Conservation (phyloP, 805 yeast species). For the Tetrapisispora namnaoensis region DNA sequence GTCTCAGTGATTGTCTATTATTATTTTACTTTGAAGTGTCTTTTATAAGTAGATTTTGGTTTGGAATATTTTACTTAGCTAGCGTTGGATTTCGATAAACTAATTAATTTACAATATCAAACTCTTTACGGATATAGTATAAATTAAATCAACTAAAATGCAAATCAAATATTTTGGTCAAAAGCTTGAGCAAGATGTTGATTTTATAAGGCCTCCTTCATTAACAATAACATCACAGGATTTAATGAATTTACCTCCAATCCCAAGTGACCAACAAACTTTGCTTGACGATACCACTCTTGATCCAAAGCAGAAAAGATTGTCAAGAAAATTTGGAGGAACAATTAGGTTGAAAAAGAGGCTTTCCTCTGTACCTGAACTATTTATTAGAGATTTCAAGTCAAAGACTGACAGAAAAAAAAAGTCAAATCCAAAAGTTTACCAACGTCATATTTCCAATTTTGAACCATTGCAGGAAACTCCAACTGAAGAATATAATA, state of each 20-base stretch:
- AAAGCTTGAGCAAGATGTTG: constrained; percentile 17
- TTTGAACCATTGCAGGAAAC: constrained; percentile 6
- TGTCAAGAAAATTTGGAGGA: constrained; percentile 22
- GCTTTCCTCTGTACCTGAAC: constrained; percentile 26
- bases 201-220: constrained; percentile 26
- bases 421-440: background rate
- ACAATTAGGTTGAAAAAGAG: constrained; percentile 21
- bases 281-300: constrained; percentile 1
- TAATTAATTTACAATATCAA: too few relatives aligned
- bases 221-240: constrained; percentile 23
- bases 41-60: too few relatives aligned
- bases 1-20: background rate
- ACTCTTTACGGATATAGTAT: too few relatives aligned
- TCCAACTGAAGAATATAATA: background rate
- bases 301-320: constrained; percentile 3
- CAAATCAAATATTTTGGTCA: constrained; percentile 26
- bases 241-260: constrained; percentile 17
- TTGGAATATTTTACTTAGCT: too few relatives aligned
- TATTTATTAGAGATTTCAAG: constrained; percentile 19
- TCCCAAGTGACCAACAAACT: constrained; percentile 3
- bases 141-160: constrained; percentile 8
- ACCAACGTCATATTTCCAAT: constrained; percentile 1
- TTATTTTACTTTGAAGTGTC: too few relatives aligned
- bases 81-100: too few relatives aligned
- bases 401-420: constrained; percentile 3